Conservation (phyloP, 208 protist genomes). For the Acanthamoeba triangularis region DNA sequence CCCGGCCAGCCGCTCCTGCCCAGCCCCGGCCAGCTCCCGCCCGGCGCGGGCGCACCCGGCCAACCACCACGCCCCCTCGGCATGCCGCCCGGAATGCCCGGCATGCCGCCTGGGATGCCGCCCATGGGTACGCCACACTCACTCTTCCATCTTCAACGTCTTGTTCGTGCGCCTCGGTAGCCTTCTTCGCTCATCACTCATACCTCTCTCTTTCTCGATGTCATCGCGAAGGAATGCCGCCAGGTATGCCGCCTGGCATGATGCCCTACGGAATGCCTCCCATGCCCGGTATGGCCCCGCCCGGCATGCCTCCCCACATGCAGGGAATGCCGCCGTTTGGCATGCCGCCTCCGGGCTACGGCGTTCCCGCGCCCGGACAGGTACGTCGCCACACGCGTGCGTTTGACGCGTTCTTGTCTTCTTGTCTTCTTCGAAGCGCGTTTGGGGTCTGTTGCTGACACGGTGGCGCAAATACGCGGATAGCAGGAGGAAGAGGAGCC, state of each 20-base stretch:
- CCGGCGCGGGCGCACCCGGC: neutral
- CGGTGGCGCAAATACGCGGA: neutral
- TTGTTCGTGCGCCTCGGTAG: neutral
- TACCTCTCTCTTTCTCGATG: neutral
- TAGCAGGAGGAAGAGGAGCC: neutral
- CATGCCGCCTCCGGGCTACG: neutral
- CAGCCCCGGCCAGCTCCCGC: neutral
- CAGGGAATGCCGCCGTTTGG: neutral
- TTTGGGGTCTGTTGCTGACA: too few species aligned
- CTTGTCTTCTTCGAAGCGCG: too few species aligned
- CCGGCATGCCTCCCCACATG: conserved; percentile 4
- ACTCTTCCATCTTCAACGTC: neutral
- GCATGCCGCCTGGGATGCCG: neutral
- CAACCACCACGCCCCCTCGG: neutral
- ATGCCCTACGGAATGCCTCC: neutral
- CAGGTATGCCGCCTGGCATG: conserved; percentile 13
- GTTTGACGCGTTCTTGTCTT: too few species aligned
- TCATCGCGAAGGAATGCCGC: conserved; percentile 26
- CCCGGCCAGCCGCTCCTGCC: conserved; percentile 45
- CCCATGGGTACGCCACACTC: neutral
- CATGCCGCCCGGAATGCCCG: neutral
- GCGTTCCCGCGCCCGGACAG: neutral
- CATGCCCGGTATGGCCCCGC: neutral
- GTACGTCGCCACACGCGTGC: neutral
- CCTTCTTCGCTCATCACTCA: neutral